Evolutionary conservation across 208 protist species (phyloP).

Genomic region (Acanthamoeba royreba): DNA sequence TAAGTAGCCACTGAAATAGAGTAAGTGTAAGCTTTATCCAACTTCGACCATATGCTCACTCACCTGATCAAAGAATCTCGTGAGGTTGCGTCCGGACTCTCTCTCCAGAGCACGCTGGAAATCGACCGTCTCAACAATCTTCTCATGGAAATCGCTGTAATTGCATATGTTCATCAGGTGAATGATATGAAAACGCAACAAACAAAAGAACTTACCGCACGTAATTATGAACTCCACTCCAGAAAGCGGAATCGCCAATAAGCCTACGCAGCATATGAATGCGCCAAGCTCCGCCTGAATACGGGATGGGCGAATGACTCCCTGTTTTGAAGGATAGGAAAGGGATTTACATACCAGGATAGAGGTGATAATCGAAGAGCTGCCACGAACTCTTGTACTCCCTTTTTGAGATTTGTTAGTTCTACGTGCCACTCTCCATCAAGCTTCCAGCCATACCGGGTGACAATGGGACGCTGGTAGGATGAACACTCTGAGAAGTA

Average conservation of each 20-base stretch:
- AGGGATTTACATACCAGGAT: background rate
- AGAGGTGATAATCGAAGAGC: background rate
- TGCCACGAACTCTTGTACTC: background rate
- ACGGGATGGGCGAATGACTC: background rate
- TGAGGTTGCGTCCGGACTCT: background rate
- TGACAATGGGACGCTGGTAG: constrained; percentile 16
- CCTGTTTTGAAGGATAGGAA: background rate
- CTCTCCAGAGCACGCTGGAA: background rate
- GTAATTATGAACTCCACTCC: background rate
- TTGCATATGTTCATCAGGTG: background rate
- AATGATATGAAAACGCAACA: background rate
- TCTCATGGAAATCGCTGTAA: background rate
- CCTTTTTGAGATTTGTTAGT: background rate
- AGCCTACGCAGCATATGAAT: constrained; percentile 4
- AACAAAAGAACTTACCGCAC: background rate
- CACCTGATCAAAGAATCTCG: background rate
- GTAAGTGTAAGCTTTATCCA: background rate
- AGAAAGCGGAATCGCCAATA: background rate
- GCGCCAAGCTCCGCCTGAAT: background rate
- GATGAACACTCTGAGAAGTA: background rate
- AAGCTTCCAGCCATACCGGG: background rate
- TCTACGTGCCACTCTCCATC: background rate
- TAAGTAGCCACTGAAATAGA: background rate
- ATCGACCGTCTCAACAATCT: background rate
- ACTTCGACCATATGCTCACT: background rate